phyloP scores from a whole-genome alignment of 805 yeast species.

The Nakazawaea ernobii region DNA sequence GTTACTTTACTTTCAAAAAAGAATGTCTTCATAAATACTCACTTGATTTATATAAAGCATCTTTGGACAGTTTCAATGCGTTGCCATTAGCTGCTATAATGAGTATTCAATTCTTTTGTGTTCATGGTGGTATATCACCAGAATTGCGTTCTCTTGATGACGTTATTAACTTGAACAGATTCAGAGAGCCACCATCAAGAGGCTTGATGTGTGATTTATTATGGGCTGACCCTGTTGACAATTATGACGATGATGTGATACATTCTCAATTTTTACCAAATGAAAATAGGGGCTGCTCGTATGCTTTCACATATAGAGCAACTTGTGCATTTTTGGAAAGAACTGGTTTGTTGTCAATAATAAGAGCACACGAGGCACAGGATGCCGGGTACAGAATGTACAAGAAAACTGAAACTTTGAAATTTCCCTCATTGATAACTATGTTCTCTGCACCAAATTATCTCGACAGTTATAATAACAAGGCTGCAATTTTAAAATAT shows the following conservation, averaged over 20 bases:
- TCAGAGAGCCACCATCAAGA: conserved; percentile 86
- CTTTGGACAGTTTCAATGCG: conserved; percentile 74
- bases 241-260: conserved; percentile 55
- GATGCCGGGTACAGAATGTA: conserved; percentile 97
- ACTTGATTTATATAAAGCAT: conserved; percentile 57
- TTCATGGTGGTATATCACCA: conserved; percentile 94
- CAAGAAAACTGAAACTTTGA: conserved; percentile 73
- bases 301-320: conserved; percentile 80
- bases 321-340: conserved; percentile 71
- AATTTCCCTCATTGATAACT: conserved; percentile 86
- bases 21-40: conserved; percentile 88
- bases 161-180: conserved; percentile 64
- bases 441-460: conserved; percentile 95
- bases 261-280: conserved; percentile 51
- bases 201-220: conserved; percentile 92
- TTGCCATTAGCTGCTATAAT: conserved; percentile 89
- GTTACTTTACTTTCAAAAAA: conserved; percentile 85
- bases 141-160: conserved; percentile 69
- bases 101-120: conserved; percentile 92
- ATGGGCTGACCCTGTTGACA: conserved; percentile 96
- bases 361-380: conserved; percentile 96
- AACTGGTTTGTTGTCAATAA: conserved; percentile 75
- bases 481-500: conserved; percentile 91
- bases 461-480: conserved; percentile 85
- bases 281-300: conserved; percentile 86